A percentile compares a stretch with the other conserved stretches of the same genome.
Conservation (phyloP, 2,329 filamentous ascomycete species). For the Ophiostoma quercus region DNA sequence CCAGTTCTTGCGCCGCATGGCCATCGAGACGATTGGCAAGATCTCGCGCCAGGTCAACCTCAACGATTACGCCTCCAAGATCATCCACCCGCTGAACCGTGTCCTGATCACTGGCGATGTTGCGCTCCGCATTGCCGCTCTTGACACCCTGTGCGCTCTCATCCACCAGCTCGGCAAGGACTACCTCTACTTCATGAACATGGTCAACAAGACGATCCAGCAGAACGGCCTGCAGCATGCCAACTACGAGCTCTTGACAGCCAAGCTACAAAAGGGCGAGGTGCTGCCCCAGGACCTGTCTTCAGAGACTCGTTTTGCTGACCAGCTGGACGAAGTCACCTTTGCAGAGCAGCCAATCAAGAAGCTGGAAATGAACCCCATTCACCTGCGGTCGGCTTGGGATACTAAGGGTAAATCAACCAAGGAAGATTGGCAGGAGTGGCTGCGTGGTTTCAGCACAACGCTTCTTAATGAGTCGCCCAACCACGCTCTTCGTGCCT, state of each 20-base stretch:
- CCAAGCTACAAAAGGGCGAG: slow-evolving; percentile 90
- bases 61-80: slow-evolving; percentile 92
- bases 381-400: slow-evolving; percentile 95
- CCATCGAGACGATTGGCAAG: slow-evolving; percentile 91
- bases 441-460: slow-evolving; percentile 94
- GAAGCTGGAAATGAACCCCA: slow-evolving; percentile 94
- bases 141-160: slow-evolving; percentile 90
- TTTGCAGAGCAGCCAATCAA: slow-evolving; percentile 76
- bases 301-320: slow-evolving; percentile 73
- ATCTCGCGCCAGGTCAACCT: slow-evolving; percentile 95
- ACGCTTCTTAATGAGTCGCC: slow-evolving; percentile 92
- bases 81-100: slow-evolving; percentile 86
- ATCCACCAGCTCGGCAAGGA: slow-evolving; percentile 96
- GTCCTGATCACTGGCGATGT: slow-evolving; percentile 70
- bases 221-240: slow-evolving; percentile 77
- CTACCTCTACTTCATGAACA: slow-evolving; percentile 88
- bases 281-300: slow-evolving; percentile 91
- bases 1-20: slow-evolving; percentile 70
- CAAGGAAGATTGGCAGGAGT: slow-evolving; percentile 98
- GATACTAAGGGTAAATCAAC: slow-evolving; percentile 95
- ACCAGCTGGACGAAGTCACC: slow-evolving; percentile 71
- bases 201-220: slow-evolving; percentile 81
- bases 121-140: slow-evolving; percentile 68
- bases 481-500: slow-evolving; percentile 89
- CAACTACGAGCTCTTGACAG: slow-evolving; percentile 88